Evolutionary conservation across 768 basidiomycete genomes (phyloP).

Genomic region (Solioccasus polychromus): DNA sequence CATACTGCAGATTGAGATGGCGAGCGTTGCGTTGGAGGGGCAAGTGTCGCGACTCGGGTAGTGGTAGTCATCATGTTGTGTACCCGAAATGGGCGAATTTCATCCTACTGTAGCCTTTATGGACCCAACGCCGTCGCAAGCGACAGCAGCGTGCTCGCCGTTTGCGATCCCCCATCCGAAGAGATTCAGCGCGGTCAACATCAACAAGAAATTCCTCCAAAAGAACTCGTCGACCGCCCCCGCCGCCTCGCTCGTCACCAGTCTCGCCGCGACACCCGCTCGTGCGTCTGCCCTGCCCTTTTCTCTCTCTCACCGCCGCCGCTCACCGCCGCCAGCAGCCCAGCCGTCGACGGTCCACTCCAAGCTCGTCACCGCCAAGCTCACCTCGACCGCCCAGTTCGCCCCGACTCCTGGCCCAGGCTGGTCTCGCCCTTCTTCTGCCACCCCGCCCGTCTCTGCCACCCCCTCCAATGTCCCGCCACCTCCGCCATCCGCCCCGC

Average conservation of each 20-base stretch:
- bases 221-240: constrained; percentile 69
- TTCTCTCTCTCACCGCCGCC: constrained; percentile 11
- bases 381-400: constrained; percentile 64
- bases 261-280: constrained; percentile 38
- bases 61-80: constrained; percentile 36
- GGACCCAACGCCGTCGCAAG: too few relatives aligned
- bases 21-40: constrained; percentile 81
- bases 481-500: constrained; percentile 44
- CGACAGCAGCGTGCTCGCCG: constrained; percentile 16
- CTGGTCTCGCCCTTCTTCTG: constrained; percentile 79
- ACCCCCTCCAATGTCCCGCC: constrained; percentile 43
- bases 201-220: constrained; percentile 96
- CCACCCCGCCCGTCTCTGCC: constrained; percentile 53
- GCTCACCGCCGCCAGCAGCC: constrained; percentile 53
- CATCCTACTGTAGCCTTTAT: constrained; percentile 11
- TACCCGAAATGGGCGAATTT: constrained; percentile 30
- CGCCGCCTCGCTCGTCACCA: constrained; percentile 42
- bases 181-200: constrained; percentile 85
- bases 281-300: constrained; percentile 42
- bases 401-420: constrained; percentile 60
- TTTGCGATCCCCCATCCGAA: constrained; percentile 59
- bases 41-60: constrained; percentile 65
- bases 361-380: constrained; percentile 81
- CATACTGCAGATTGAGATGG: constrained; percentile 94
- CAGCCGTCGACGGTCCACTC: constrained; percentile 64